Evolutionary conservation across 1,284 basidiomycete species (phyloP), one percentile per base, ranked within the genome.

Genomic region (Tilletia setariae): DNA sequence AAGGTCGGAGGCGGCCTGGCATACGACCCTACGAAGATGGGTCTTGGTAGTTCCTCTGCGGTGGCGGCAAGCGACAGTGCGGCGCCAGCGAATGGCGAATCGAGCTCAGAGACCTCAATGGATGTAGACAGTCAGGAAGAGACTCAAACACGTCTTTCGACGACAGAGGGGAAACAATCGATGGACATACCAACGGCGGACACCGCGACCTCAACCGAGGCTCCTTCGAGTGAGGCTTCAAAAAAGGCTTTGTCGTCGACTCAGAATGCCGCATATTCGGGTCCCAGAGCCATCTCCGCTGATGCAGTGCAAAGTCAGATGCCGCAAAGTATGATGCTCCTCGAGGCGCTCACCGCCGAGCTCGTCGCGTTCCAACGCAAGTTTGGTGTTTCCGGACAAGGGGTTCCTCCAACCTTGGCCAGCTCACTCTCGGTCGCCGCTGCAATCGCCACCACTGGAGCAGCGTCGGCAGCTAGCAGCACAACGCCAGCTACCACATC

Each of bases 311-410:
- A 49, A 49, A 19, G 4, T 8, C 56, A 61, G 35, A 28, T 61
- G 7, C 56, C 56, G 9, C 56, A 65, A 51, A 81, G 79, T 67
- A 82, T 82, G 77, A 69, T 72, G 13, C 67, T 82, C 56, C 72
- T 78, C 63, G 80, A 82, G 42, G 77, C 81, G 67, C 68, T 82
- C 56, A 79, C 78, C 19, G 56, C 73, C n/a, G 80, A 82, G 66
- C 62, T 82, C 40, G 73, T 76, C 32, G 44, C 74, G 3, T 81
- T 82, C 61, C 76, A 79, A 67, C 72, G 74, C 53, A 74, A 72
- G 40, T 80, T 79, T 56, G 77, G 76, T 4, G 44, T 69, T 8
- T 35, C 56, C 16, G 56, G 25, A 70, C 56, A 61, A 28, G 35
- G 35, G 4, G 35, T 40, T 4, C 35, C 35, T 6, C 35, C 35